These are phyloP conservation scores for Phytophthora multivora DNA, from an alignment of 352 stramenopile genomes.

Conservation along the genomic window DNA sequence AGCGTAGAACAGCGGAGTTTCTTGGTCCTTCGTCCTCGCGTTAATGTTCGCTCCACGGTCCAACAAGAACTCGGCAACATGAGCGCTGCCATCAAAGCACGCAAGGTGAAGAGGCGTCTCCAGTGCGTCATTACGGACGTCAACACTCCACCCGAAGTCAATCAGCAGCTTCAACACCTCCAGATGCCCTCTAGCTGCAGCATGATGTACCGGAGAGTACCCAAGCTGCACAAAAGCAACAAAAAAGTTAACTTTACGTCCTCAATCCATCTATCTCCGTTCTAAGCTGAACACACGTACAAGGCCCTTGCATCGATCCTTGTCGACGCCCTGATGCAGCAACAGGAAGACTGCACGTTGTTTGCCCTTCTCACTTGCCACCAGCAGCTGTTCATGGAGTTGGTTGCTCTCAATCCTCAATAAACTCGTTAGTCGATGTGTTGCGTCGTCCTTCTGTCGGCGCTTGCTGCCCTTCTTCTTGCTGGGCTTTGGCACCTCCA, in stretches of 20 bases:
- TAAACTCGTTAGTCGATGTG: constrained; percentile 43
- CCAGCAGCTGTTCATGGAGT: constrained; percentile 63
- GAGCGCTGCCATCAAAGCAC: constrained; percentile 57
- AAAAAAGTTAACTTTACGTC: background rate
- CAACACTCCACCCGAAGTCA: constrained; percentile 62
- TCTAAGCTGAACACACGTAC: constrained; percentile 29
- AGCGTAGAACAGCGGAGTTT: constrained; percentile 81
- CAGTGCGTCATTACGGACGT: constrained; percentile 48
- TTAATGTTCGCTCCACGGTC: constrained; percentile 66
- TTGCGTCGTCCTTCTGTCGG: constrained; percentile 25
- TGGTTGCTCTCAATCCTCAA: constrained; percentile 44
- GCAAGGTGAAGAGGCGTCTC: constrained; percentile 80
- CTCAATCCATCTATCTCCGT: background rate
- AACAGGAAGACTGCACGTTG: constrained; percentile 71
- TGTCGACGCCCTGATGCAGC: constrained; percentile 65
- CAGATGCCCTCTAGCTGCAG: constrained; percentile 65
- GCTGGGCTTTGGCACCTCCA: background rate
- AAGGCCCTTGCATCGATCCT: constrained; percentile 62
- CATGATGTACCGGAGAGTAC: constrained; percentile 75
- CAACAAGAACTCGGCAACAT: constrained; percentile 64
- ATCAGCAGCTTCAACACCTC: constrained; percentile 69
- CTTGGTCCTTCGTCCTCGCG: constrained; percentile 48
- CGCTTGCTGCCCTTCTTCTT: constrained; percentile 21
- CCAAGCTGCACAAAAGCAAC: constrained; percentile 40
- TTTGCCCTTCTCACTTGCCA: constrained; percentile 76